These are phyloP conservation scores for Erucastrum elatum DNA, from an alignment of 345 rosid genomes.

Conservation along the genomic window DNA sequence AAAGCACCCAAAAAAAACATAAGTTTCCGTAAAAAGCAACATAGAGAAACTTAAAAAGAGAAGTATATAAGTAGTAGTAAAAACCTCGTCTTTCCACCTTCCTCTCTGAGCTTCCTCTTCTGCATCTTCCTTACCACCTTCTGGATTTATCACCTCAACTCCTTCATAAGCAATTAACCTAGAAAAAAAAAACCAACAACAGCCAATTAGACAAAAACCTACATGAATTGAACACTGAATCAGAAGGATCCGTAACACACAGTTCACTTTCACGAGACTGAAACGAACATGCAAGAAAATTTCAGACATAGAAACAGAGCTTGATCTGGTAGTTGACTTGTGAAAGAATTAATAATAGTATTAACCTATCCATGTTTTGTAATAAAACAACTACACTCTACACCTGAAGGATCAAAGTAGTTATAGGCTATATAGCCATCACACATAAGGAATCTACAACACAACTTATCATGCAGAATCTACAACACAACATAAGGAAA, in stretches of 20 bases:
- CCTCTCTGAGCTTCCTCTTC: constrained; percentile 93
- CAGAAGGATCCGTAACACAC: constrained; percentile 14
- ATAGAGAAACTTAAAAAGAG: too few species aligned
- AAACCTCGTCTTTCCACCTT: constrained; percentile 92
- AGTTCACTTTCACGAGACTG: background rate
- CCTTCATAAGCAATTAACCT: constrained; percentile 74
- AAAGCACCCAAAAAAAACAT: background rate
- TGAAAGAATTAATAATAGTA: constrained; percentile 23
- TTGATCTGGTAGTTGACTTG: constrained; percentile 9
- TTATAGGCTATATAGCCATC: too few species aligned
- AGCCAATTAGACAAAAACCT: background rate
- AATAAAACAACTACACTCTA: constrained; percentile 17
- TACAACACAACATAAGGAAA: background rate
- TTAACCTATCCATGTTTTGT: constrained; percentile 2
- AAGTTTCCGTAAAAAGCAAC: background rate
- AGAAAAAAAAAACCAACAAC: background rate
- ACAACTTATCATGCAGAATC: background rate
- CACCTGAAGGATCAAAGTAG: background rate
- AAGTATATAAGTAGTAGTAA: background rate
- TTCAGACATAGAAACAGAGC: background rate
- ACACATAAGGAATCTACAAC: constrained; percentile 7
- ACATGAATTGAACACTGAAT: background rate
- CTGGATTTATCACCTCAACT: constrained; percentile 88
- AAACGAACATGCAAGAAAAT: background rate
- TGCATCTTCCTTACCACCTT: constrained; percentile 90